Conservation (phyloP, 805 yeast genomes). For the Nakazawaea pomicola region DNA sequence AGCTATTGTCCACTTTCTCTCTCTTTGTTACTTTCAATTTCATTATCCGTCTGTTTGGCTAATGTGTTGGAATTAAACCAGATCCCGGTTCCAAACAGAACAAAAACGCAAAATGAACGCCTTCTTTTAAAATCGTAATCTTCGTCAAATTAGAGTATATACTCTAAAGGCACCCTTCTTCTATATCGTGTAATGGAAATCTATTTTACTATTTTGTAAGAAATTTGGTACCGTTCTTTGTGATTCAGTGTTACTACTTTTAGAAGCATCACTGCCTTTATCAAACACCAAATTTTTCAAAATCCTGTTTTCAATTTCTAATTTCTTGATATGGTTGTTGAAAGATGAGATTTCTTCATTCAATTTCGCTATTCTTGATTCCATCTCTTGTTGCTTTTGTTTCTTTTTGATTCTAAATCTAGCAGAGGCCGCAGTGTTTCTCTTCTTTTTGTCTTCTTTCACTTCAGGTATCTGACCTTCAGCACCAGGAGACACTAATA, state of each 20-base stretch:
- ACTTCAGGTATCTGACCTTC: constrained; percentile 1
- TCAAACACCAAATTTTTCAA: constrained; percentile 49
- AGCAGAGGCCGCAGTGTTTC: constrained; percentile 65
- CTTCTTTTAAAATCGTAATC: too few relatives aligned
- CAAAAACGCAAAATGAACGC: too few relatives aligned
- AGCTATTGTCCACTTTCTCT: too few relatives aligned
- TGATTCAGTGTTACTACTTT: neutral
- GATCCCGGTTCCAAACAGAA: too few relatives aligned
- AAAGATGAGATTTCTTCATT: constrained; percentile 39
- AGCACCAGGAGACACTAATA: neutral
- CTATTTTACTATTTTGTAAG: constrained; percentile 2
- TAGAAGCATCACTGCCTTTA: constrained; percentile 24
- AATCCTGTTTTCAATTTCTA: constrained; percentile 60
- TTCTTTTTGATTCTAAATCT: constrained; percentile 61
- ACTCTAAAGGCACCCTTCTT: too few relatives aligned
- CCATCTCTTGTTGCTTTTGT: constrained; percentile 55
- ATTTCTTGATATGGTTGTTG: constrained; percentile 42
- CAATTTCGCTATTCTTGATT: constrained; percentile 36
- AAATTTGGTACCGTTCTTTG: neutral
- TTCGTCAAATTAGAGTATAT: too few relatives aligned
- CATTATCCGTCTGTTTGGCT: too few relatives aligned
- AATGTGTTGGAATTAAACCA: too few relatives aligned
- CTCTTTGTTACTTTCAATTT: too few relatives aligned
- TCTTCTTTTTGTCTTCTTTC: constrained; percentile 42
- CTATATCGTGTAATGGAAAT: constrained; percentile 8